phyloP scores from a whole-genome alignment of 257 asterid genomes.

The Hygrophila difformis region DNA sequence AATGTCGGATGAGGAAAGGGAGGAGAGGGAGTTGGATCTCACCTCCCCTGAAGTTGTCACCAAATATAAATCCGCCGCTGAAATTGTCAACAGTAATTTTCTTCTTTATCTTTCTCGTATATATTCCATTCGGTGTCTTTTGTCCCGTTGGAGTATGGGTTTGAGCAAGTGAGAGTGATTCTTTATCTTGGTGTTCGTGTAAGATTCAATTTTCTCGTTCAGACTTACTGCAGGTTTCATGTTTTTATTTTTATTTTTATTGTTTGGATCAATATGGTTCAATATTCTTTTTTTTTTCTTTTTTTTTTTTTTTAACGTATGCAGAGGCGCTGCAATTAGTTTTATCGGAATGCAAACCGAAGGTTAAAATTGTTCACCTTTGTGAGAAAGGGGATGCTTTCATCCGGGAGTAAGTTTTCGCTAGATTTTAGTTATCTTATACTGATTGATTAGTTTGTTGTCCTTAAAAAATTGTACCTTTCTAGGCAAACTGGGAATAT shows the following conservation, averaged over 20 bases:
- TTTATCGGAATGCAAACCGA: constrained; percentile 66
- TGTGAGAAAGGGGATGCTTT: constrained; percentile 84
- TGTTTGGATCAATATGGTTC: too few relatives aligned
- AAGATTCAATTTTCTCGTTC: too few relatives aligned
- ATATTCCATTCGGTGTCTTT: background rate
- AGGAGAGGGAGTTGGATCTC: constrained; percentile 92
- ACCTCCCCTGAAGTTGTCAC: constrained; percentile 83
- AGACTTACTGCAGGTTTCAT: too few relatives aligned
- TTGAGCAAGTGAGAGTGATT: too few relatives aligned
- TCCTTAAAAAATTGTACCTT: too few relatives aligned
- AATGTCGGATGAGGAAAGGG: constrained; percentile 93
- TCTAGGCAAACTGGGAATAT: constrained; percentile 76
- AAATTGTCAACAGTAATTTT: constrained; percentile 67
- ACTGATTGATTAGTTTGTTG: background rate
- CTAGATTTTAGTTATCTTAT: background rate
- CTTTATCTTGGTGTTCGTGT: too few relatives aligned
- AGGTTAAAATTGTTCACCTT: constrained; percentile 69
- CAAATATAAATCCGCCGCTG: constrained; percentile 88
- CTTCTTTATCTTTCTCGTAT: background rate
- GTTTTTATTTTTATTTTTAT: too few relatives aligned
- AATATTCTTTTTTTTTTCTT: too few relatives aligned
- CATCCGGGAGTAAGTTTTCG: constrained; percentile 54
- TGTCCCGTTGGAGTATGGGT: background rate
- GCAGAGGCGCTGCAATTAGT: constrained; percentile 92
- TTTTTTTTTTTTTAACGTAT: constrained; percentile 8